These are phyloP conservation scores for Acacia concinna DNA, from an alignment of 331 rosid species.

Conservation along the genomic window DNA sequence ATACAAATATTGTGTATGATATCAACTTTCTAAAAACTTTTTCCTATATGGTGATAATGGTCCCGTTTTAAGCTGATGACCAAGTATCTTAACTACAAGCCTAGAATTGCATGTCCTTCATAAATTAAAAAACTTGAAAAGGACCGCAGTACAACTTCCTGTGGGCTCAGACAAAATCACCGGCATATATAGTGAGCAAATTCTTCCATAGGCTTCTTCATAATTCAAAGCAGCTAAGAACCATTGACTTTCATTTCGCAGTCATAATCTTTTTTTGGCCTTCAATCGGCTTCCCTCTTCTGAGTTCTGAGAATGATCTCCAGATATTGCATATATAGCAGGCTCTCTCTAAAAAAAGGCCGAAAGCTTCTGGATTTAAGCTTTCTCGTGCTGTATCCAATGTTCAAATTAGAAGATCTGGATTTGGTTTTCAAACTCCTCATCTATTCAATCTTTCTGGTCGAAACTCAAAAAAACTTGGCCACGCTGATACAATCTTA, in stretches of 20 bases:
- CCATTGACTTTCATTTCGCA: conserved; percentile 3
- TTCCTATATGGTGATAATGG: neutral
- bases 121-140: conserved; percentile 12
- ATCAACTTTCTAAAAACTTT: conserved; percentile 16
- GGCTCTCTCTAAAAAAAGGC: conserved; percentile 27
- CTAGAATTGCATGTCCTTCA: conserved; percentile 30
- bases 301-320: conserved; percentile 18
- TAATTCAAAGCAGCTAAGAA: conserved; percentile 27
- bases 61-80: conserved; percentile 21
- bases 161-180: conserved; percentile 24
- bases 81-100: conserved; percentile 26
- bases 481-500: conserved; percentile 17
- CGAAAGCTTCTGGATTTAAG: conserved; percentile 17
- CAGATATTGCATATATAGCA: conserved; percentile 4
- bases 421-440: conserved; percentile 28
- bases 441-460: conserved; percentile 23
- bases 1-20: conserved; percentile 4
- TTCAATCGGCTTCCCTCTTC: conserved; percentile 18
- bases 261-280: conserved; percentile 11
- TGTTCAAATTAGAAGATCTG: conserved; percentile 20
- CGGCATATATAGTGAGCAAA: conserved; percentile 8
- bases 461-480: conserved; percentile 23
- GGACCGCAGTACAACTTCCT: conserved; percentile 28
- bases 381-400: conserved; percentile 31
- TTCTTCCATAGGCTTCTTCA: conserved; percentile 1